phyloP scores from a whole-genome alignment of 257 asterid species.

The Fraxinus cuspidata region DNA sequence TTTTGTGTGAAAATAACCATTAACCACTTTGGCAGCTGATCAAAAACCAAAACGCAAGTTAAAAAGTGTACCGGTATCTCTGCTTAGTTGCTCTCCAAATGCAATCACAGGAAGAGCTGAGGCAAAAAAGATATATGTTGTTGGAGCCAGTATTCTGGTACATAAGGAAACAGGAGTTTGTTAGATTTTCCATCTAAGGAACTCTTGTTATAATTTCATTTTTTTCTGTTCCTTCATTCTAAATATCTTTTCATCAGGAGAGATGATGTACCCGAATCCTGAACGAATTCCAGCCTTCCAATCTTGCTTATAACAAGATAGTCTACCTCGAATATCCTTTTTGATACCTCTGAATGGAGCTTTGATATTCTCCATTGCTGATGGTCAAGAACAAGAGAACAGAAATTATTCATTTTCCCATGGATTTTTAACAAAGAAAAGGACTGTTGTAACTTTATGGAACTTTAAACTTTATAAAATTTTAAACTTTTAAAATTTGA shows the following conservation, averaged over 20 bases:
- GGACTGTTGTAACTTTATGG: too few relatives aligned
- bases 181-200: too few relatives aligned
- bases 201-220: too few relatives aligned
- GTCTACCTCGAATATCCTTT: conserved; percentile 44
- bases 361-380: conserved; percentile 25
- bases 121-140: conserved; percentile 57
- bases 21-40: too few relatives aligned
- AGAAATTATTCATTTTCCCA: not conserved
- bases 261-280: conserved; percentile 33
- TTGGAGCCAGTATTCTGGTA: conserved; percentile 61
- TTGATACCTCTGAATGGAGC: conserved; percentile 46
- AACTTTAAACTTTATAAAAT: too few relatives aligned
- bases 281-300: conserved; percentile 48
- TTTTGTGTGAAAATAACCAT: too few relatives aligned
- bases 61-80: conserved; percentile 47
- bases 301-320: conserved; percentile 51
- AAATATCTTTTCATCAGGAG: not conserved
- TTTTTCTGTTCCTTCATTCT: too few relatives aligned
- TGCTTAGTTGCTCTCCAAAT: conserved; percentile 60
- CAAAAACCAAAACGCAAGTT: not conserved
- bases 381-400: not conserved
- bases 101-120: conserved; percentile 74
- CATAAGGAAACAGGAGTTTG: not conserved
- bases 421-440: too few relatives aligned
- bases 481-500: too few relatives aligned